These are phyloP conservation scores for Fermentozyma sake DNA, from an alignment of 1,139 yeast species.

Conservation along the genomic window DNA sequence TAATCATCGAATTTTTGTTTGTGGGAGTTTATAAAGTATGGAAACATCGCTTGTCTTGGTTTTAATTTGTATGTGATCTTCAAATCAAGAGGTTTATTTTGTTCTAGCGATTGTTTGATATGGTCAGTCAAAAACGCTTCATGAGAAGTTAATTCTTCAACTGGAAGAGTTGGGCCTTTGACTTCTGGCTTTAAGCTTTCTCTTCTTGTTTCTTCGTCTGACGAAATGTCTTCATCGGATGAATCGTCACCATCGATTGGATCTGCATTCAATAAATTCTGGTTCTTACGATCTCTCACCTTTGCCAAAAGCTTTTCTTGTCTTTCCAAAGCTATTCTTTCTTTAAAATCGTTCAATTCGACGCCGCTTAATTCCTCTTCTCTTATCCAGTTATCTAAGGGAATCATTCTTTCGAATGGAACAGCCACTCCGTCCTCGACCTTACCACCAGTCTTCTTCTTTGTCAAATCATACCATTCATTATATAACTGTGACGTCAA, in stretches of 20 bases:
- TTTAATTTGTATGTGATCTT: slow-evolving; percentile 54
- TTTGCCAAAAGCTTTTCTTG: slow-evolving; percentile 46
- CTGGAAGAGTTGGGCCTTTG: slow-evolving; percentile 1
- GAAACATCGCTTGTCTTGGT: slow-evolving; percentile 76
- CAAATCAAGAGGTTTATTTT: slow-evolving; percentile 52
- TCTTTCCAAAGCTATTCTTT: slow-evolving; percentile 37
- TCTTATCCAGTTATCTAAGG: slow-evolving; percentile 28
- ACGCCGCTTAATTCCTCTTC: slow-evolving; percentile 50
- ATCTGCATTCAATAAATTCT: slow-evolving; percentile 47
- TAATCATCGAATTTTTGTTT: slow-evolving; percentile 75
- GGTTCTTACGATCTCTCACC: slow-evolving; percentile 54
- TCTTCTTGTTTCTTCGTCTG: slow-evolving; percentile 9
- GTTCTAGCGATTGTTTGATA: slow-evolving; percentile 34
- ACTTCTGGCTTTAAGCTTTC: background rate
- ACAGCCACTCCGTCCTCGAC: slow-evolving; percentile 57
- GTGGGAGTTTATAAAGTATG: slow-evolving; percentile 48
- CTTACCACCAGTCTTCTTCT: slow-evolving; percentile 32
- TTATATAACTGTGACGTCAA: slow-evolving; percentile 40
- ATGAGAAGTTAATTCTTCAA: slow-evolving; percentile 34
- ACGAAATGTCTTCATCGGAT: slow-evolving; percentile 27
- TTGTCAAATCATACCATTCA: slow-evolving; percentile 51
- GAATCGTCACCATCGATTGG: slow-evolving; percentile 33
- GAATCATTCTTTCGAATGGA: slow-evolving; percentile 40
- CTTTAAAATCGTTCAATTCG: slow-evolving; percentile 48
- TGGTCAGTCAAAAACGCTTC: slow-evolving; percentile 41